phyloP scores from a whole-genome alignment of 257 asterid species.

The Nicotiana tomentosiformis region DNA sequence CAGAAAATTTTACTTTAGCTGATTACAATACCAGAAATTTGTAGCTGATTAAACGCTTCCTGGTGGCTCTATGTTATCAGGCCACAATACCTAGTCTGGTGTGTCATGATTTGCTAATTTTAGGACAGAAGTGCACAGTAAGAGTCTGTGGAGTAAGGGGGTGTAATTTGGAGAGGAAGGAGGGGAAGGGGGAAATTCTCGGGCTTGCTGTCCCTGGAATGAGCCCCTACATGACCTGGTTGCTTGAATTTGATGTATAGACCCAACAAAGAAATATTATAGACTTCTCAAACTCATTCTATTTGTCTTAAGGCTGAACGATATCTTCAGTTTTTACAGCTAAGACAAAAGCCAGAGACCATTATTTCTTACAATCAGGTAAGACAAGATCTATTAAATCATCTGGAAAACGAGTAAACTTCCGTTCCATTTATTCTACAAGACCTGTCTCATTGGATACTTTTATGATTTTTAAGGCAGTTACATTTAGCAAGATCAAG shows the following conservation, averaged over 20 bases:
- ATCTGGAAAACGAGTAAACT: background rate
- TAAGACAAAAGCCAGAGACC: background rate
- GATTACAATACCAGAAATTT: background rate
- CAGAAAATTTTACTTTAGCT: background rate
- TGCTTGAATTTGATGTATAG: background rate
- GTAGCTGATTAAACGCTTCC: background rate
- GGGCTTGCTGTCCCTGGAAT: background rate
- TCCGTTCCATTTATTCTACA: background rate
- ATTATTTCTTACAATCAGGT: background rate
- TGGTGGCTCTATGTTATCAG: background rate
- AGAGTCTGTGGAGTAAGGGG: background rate
- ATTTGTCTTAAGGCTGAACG: background rate
- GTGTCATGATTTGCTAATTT: background rate
- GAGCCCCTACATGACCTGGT: background rate
- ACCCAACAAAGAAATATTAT: background rate
- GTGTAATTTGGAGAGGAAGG: background rate
- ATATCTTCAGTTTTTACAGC: background rate
- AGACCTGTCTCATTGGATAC: too few relatives aligned
- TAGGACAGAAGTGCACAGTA: background rate
- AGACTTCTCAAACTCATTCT: background rate
- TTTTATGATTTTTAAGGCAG: too few relatives aligned
- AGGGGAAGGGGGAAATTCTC: background rate
- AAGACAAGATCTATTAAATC: background rate
- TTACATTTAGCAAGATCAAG: background rate
- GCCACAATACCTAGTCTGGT: background rate